phyloP scores from a whole-genome alignment of 2,329 filamentous ascomycete genomes.

The Fusarium sublunatum region DNA sequence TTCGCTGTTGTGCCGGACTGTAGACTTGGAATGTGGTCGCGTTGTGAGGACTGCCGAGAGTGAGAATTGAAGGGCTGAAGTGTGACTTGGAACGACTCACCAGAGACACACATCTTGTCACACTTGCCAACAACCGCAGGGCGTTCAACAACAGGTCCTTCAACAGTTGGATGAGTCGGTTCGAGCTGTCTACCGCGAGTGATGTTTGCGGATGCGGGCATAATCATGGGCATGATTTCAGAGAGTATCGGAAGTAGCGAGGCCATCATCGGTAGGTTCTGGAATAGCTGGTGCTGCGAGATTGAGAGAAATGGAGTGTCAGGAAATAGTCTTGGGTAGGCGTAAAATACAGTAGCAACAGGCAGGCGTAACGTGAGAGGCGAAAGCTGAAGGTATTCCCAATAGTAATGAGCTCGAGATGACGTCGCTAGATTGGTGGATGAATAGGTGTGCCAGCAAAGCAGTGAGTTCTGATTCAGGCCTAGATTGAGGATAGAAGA shows the following conservation, averaged over 20 bases:
- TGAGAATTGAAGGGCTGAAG: constrained; percentile 1
- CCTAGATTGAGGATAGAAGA: neutral
- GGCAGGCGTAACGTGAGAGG: constrained; percentile 18
- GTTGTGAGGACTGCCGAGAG: constrained; percentile 66
- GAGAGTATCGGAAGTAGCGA: constrained; percentile 66
- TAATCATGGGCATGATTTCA: constrained; percentile 69
- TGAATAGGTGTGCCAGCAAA: constrained; percentile 7
- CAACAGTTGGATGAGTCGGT: constrained; percentile 50
- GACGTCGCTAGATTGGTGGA: constrained; percentile 27
- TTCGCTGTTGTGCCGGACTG: constrained; percentile 76
- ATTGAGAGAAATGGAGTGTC: neutral
- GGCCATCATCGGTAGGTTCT: constrained; percentile 55
- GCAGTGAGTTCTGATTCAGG: neutral
- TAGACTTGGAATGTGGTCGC: constrained; percentile 69
- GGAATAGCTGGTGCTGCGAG: neutral
- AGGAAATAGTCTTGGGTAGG: neutral
- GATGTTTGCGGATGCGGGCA: constrained; percentile 68
- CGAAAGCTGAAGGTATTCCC: constrained; percentile 30
- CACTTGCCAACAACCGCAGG: constrained; percentile 73
- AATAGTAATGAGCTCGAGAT: constrained; percentile 17
- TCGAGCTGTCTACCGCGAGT: constrained; percentile 61
- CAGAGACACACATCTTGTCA: constrained; percentile 73
- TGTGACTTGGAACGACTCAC: constrained; percentile 54
- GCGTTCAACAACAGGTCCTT: constrained; percentile 51
- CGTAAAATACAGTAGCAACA: neutral